A percentile compares a stretch with the other conserved stretches of the same genome.
These are phyloP conservation scores for Leishmania turanica DNA, from an alignment of 208 protist species.

Conservation along the genomic window DNA sequence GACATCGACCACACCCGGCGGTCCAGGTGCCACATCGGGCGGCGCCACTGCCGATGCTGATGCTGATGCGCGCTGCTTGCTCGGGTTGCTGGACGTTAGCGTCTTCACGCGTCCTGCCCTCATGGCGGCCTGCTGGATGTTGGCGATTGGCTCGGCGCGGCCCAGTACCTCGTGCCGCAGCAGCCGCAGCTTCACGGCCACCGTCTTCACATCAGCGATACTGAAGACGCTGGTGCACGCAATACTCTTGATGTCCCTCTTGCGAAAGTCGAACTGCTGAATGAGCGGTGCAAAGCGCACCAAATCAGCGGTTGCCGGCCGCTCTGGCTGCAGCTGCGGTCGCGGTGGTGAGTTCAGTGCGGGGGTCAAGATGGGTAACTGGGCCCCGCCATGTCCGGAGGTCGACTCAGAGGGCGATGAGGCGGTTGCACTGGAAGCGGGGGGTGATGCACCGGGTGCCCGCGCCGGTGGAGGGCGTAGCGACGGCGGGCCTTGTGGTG, in stretches of 20 bases:
- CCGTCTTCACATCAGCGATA: conserved; percentile 24
- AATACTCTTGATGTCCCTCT: conserved; percentile 56
- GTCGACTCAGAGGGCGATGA: neutral
- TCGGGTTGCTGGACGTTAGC: neutral
- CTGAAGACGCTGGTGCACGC: conserved; percentile 34
- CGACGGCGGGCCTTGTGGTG: neutral
- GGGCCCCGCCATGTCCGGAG: neutral
- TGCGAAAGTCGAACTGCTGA: conserved; percentile 47
- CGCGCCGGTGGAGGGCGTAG: neutral
- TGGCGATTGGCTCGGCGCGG: conserved; percentile 22
- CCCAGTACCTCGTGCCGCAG: conserved; percentile 31
- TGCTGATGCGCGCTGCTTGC: neutral
- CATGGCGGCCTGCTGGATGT: conserved; percentile 19
- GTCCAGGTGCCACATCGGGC: neutral
- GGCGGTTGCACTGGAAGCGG: neutral
- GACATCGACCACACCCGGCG: conserved; percentile 15
- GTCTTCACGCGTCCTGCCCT: conserved; percentile 13
- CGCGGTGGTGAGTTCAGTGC: neutral
- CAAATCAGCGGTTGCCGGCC: neutral
- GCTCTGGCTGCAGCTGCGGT: neutral
- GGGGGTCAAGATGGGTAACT: neutral
- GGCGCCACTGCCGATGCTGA: neutral
- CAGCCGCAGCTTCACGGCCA: conserved; percentile 32
- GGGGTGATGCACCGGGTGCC: neutral
- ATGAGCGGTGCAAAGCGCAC: conserved; percentile 44